Conservation (phyloP, 139 green algal species). For the Dunaliella primolecta region DNA sequence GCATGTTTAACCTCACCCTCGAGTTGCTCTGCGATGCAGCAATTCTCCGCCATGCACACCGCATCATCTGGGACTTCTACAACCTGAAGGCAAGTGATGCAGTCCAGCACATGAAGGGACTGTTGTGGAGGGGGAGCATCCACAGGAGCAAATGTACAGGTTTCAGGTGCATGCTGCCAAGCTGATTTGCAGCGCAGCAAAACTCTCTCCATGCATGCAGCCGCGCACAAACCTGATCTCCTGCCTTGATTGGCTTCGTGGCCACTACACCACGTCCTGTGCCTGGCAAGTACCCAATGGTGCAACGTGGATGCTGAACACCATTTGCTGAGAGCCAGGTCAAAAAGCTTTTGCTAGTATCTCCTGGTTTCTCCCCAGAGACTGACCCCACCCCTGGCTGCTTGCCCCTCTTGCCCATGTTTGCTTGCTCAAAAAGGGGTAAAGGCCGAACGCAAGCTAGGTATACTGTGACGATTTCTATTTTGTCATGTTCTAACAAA, state of each 20-base stretch:
- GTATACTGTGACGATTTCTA: no score
- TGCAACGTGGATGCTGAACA: conserved; percentile 5
- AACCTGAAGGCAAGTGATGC: conserved; percentile 46
- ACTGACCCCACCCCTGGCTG: no score
- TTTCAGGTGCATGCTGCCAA: no score
- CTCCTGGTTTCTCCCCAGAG: no score
- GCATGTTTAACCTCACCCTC: conserved; percentile 21
- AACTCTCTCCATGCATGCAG: no score
- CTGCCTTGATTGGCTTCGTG: conserved; percentile 10
- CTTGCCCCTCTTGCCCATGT: no score
- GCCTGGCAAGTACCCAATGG: background rate
- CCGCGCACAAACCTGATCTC: conserved; percentile 7
- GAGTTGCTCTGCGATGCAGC: conserved; percentile 36
- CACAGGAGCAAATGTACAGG: no score
- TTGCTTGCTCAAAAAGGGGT: no score
- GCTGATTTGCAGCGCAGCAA: no score
- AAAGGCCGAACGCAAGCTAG: no score
- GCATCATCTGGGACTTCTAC: conserved; percentile 53
- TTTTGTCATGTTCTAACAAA: no score
- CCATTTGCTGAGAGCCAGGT: conserved; percentile 4
- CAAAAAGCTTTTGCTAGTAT: background rate
- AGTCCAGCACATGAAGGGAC: conserved; percentile 27
- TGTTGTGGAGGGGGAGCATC: no score
- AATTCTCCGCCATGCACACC: conserved; percentile 56
- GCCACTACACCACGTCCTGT: conserved; percentile 24